phyloP scores from a whole-genome alignment of 1,284 basidiomycete species.

The Agaricales sp. region DNA sequence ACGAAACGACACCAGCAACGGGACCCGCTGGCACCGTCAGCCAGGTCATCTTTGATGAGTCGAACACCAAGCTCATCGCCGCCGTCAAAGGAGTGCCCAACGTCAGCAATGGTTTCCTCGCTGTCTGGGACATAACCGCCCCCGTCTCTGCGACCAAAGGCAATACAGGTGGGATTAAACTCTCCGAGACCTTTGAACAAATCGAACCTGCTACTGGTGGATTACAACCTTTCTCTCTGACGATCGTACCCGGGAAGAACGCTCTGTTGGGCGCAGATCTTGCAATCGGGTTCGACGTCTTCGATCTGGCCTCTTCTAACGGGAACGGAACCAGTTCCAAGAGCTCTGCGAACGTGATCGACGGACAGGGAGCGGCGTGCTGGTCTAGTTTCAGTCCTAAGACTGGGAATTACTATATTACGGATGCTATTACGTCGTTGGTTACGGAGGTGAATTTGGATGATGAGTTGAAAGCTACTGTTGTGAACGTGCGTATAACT shows the following conservation, averaged over 20 bases:
- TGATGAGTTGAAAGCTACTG: constrained; percentile 29
- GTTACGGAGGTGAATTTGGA: constrained; percentile 39
- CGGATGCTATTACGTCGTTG: constrained; percentile 29
- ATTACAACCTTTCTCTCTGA: constrained; percentile 21
- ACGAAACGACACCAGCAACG: constrained; percentile 32
- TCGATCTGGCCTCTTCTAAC: constrained; percentile 15
- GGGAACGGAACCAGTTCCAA: constrained; percentile 9
- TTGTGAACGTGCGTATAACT: constrained; percentile 27
- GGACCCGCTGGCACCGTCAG: constrained; percentile 19
- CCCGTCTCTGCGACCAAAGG: constrained; percentile 18
- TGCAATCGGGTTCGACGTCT: constrained; percentile 20
- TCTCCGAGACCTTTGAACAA: constrained; percentile 18
- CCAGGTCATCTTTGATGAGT: constrained; percentile 23
- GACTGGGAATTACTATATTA: constrained; percentile 40
- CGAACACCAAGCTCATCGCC: constrained; percentile 20
- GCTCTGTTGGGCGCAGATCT: constrained; percentile 23
- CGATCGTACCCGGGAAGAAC: constrained; percentile 19
- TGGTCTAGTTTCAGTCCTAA: constrained; percentile 35
- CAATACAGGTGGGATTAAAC: no score
- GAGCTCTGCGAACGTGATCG: constrained; percentile 26
- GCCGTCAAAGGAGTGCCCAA: constrained; percentile 24
- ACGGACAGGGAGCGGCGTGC: constrained; percentile 36
- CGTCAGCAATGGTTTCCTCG: constrained; percentile 21
- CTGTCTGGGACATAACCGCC: constrained; percentile 19
- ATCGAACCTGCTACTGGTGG: constrained; percentile 16